These are phyloP conservation scores for Xylaria digitata DNA, from an alignment of 2,329 filamentous ascomycete genomes.

Conservation along the genomic window DNA sequence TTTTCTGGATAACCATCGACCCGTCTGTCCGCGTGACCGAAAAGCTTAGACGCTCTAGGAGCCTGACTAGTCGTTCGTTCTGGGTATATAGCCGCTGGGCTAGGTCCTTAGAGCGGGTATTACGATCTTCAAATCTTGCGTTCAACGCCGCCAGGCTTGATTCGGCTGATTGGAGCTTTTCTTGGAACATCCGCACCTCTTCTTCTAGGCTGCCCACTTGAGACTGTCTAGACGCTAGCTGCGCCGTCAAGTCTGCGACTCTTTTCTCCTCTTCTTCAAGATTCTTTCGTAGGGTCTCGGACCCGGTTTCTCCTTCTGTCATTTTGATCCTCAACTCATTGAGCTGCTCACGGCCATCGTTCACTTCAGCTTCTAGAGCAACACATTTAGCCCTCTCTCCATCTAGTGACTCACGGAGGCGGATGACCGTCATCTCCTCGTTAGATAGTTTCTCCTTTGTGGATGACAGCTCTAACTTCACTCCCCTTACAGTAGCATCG, in stretches of 20 bases:
- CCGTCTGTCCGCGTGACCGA: constrained; percentile 79
- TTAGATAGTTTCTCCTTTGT: constrained; percentile 63
- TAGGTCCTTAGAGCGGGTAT: constrained; percentile 80
- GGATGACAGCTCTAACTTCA: constrained; percentile 68
- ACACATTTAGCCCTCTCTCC: constrained; percentile 65
- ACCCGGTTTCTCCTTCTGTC: constrained; percentile 84
- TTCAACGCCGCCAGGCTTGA: constrained; percentile 62
- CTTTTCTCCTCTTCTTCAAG: constrained; percentile 81
- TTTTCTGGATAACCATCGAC: constrained; percentile 79
- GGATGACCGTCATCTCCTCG: constrained; percentile 63
- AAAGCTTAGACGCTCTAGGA: constrained; percentile 89
- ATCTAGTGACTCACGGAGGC: constrained; percentile 65
- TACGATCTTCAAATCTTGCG: constrained; percentile 74
- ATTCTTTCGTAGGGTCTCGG: constrained; percentile 79
- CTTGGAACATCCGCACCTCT: constrained; percentile 75
- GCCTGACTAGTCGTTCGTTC: constrained; percentile 82
- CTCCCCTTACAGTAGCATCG: constrained; percentile 63
- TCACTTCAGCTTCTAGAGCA: constrained; percentile 67
- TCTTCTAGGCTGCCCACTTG: constrained; percentile 80
- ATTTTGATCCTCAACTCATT: constrained; percentile 76
- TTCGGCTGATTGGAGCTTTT: constrained; percentile 69
- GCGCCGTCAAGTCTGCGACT: constrained; percentile 73
- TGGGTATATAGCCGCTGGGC: constrained; percentile 85
- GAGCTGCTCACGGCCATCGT: constrained; percentile 76
- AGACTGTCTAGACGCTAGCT: constrained; percentile 80